Percentiles rank a stretch among this genome's conserved stretches.
phyloP scores from a whole-genome alignment of 73 alveolate genomes.

The Uronychia setigera region DNA sequence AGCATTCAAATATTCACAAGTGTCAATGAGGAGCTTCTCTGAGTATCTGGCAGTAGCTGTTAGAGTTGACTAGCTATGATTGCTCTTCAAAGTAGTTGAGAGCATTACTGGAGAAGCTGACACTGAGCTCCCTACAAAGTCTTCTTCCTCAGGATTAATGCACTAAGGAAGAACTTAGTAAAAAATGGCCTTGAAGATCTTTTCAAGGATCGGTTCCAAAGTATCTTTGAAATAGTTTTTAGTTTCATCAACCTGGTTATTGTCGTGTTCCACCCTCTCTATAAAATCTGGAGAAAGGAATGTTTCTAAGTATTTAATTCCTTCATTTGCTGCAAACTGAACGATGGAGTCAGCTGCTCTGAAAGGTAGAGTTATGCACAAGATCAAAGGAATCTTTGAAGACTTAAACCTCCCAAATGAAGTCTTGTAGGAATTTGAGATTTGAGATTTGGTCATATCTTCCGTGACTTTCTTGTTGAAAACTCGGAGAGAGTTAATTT shows the following conservation, averaged over 20 bases:
- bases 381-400: conserved; percentile 6
- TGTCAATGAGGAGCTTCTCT: conserved; percentile 45
- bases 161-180: conserved; percentile 8
- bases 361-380: conserved; percentile 27
- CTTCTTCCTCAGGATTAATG: background rate
- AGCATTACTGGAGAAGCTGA: conserved; percentile 24
- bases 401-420: conserved; percentile 10
- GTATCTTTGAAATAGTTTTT: background rate
- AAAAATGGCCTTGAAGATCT: conserved; percentile 21
- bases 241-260: background rate
- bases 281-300: conserved; percentile 8
- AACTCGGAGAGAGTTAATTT: conserved; percentile 2
- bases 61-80: background rate
- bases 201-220: conserved; percentile 8
- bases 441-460: conserved; percentile 9
- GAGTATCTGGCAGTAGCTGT: conserved; percentile 8
- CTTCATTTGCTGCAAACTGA: conserved; percentile 17
- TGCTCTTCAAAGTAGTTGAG: background rate
- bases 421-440: conserved; percentile 17
- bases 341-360: conserved; percentile 24
- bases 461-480: conserved; percentile 24
- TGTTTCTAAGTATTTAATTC: background rate
- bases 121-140: conserved; percentile 31
- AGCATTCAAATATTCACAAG: conserved; percentile 50
- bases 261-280: conserved; percentile 9